These are phyloP conservation scores for Avena eriantha DNA, from an alignment of 176 grass and related monocot genomes.

Conservation along the genomic window DNA sequence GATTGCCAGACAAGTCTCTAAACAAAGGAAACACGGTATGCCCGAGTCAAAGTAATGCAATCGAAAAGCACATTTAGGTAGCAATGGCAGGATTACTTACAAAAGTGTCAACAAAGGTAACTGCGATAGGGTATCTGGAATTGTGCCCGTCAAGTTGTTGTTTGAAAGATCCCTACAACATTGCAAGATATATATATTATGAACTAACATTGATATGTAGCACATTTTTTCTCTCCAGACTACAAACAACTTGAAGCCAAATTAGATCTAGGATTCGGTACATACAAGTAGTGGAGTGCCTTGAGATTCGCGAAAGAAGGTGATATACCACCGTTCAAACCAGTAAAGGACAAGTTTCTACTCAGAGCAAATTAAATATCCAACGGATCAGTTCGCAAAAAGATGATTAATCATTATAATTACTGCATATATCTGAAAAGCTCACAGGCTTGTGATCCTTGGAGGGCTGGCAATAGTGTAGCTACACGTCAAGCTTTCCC, in stretches of 20 bases:
- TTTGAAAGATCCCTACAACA: too few relatives aligned
- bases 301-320: constrained; percentile 50
- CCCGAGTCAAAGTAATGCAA: not conserved
- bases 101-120: constrained; percentile 47
- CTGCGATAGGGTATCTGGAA: constrained; percentile 39
- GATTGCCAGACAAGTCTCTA: constrained; percentile 67
- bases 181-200: too few relatives aligned
- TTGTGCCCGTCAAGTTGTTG: too few relatives aligned
- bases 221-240: too few relatives aligned
- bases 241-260: constrained; percentile 28
- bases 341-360: constrained; percentile 60
- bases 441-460: constrained; percentile 47
- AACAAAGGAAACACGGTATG: not conserved
- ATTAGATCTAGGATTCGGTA: not conserved
- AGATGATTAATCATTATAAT: too few relatives aligned
- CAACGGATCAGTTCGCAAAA: too few relatives aligned
- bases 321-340: constrained; percentile 52
- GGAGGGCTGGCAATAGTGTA: constrained; percentile 42
- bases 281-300: constrained; percentile 49
- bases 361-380: too few relatives aligned
- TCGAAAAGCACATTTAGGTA: not conserved
- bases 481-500: constrained; percentile 70
- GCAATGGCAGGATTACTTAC: constrained; percentile 40
- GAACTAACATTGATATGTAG: too few relatives aligned
- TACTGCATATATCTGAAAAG: too few relatives aligned